A percentile compares a stretch with the other conserved stretches of the same genome.
Evolutionary conservation across 495 filamentous ascomycete genomes (phyloP).

Genomic region (Aspergillus taichungensis): DNA sequence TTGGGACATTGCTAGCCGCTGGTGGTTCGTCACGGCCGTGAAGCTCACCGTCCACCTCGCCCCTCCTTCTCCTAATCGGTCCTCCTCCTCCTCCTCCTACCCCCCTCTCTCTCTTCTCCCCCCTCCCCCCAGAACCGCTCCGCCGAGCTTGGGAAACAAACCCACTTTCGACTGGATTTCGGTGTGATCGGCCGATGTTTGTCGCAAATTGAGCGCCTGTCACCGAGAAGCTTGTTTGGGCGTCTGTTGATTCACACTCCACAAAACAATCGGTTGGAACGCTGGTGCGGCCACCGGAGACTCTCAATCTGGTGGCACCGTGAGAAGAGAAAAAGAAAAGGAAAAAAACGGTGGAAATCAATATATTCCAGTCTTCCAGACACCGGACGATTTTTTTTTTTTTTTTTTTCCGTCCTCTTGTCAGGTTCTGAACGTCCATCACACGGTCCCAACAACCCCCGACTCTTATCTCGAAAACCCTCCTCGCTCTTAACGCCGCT

Average conservation of each 20-base stretch:
- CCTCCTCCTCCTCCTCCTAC: constrained; percentile 8
- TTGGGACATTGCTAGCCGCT: too few species aligned
- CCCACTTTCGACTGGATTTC: constrained; percentile 7
- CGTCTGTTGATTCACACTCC: constrained; percentile 1
- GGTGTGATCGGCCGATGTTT: not conserved
- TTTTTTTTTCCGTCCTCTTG: not conserved
- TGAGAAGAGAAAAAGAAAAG: too few species aligned
- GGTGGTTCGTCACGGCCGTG: too few species aligned
- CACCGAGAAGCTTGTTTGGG: constrained; percentile 7
- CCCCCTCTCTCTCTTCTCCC: not conserved
- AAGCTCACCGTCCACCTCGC: too few species aligned
- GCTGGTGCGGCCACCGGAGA: too few species aligned
- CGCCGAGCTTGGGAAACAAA: constrained; percentile 2
- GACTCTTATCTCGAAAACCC: too few species aligned
- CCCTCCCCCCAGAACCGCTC: not conserved
- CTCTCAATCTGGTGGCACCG: too few species aligned
- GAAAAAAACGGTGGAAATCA: too few species aligned
- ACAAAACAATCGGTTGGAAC: not conserved
- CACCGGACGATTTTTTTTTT: not conserved
- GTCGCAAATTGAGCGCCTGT: not conserved
- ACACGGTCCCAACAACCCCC: too few species aligned
- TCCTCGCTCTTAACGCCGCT: too few species aligned
- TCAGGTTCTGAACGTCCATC: not conserved
- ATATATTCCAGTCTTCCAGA: too few species aligned
- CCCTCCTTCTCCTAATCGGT: constrained; percentile 2